Percentiles rank a stretch among this genome's conserved stretches.
phyloP scores from a whole-genome alignment of 2,329 filamentous ascomycete genomes.

The Allantophomopsis lycopodina region DNA sequence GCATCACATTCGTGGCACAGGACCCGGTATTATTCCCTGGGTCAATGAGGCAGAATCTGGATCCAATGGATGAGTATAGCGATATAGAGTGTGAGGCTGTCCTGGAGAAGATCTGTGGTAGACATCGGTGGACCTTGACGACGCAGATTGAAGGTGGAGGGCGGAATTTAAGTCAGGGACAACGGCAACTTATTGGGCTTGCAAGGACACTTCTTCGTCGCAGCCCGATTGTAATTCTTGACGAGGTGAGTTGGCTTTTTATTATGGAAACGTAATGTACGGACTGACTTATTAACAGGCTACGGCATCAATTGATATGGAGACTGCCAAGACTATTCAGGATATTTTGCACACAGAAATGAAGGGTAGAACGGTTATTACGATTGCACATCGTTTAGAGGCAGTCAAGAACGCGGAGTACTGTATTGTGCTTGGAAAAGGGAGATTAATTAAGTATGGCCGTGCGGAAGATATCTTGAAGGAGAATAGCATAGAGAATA shows the following conservation, averaged over 20 bases:
- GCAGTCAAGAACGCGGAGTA: constrained; percentile 45
- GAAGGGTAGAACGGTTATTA: constrained; percentile 45
- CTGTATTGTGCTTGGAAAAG: constrained; percentile 15
- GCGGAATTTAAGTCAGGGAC: constrained; percentile 48
- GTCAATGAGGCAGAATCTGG: constrained; percentile 45
- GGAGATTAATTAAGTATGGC: constrained; percentile 1
- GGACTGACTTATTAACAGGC: constrained; percentile 19
- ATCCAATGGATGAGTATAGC: constrained; percentile 41
- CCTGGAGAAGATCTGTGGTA: constrained; percentile 35
- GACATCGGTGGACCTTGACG: constrained; percentile 39
- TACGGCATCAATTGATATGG: constrained; percentile 48
- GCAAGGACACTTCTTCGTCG: constrained; percentile 46
- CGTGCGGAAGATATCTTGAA: background rate
- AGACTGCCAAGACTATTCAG: constrained; percentile 42
- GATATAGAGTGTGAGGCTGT: constrained; percentile 38
- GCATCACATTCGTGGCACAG: constrained; percentile 55
- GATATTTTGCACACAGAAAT: constrained; percentile 39
- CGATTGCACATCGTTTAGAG: constrained; percentile 50
- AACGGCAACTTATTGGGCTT: constrained; percentile 50
- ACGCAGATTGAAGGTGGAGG: constrained; percentile 46
- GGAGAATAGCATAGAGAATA: background rate
- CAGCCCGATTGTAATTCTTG: constrained; percentile 49
- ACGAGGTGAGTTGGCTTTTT: constrained; percentile 26
- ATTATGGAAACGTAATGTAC: background rate
- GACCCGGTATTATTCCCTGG: constrained; percentile 54